Evolutionary conservation across 2,329 filamentous ascomycete genomes (phyloP).

Genomic region (Grosmannia penicillata): DNA sequence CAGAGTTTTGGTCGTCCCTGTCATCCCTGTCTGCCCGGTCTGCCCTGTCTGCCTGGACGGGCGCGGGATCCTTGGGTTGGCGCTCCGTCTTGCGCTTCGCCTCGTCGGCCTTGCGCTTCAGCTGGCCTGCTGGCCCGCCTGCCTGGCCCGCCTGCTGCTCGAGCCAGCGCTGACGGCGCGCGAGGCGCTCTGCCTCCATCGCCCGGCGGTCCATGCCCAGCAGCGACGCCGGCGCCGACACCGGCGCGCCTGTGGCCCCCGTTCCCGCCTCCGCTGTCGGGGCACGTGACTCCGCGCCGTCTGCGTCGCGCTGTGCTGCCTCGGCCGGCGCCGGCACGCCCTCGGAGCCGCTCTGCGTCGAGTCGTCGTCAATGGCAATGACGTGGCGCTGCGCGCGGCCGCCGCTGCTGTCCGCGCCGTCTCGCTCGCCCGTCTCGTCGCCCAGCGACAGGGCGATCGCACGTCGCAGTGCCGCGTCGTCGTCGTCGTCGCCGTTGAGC

Average conservation of each 20-base stretch:
- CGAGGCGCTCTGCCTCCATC: constrained; percentile 76
- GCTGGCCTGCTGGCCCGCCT: background rate
- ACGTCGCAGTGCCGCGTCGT: no score
- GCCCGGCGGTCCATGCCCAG: constrained; percentile 56
- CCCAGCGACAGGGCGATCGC: no score
- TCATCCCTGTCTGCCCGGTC: constrained; percentile 6
- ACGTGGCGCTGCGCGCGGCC: no score
- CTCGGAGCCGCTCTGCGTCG: no score
- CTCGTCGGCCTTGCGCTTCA: background rate
- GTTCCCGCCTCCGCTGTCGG: constrained; percentile 5
- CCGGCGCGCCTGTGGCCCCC: constrained; percentile 3
- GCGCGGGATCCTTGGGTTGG: no score
- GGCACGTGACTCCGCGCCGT: background rate
- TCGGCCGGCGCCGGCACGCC: background rate
- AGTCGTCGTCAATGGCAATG: no score
- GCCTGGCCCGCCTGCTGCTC: constrained; percentile 4
- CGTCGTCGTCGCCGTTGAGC: no score
- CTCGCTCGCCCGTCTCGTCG: no score
- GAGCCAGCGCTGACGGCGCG: constrained; percentile 44
- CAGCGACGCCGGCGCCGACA: constrained; percentile 18
- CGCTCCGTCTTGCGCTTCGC: background rate
- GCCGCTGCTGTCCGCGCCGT: no score
- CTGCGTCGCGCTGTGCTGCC: background rate
- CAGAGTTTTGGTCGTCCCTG: no score
- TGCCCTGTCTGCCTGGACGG: no score